Percentiles rank a stretch among this genome's conserved stretches.
Conservation (phyloP, 2,329 filamentous ascomycete genomes). For the Calonectria hongkongensis region DNA sequence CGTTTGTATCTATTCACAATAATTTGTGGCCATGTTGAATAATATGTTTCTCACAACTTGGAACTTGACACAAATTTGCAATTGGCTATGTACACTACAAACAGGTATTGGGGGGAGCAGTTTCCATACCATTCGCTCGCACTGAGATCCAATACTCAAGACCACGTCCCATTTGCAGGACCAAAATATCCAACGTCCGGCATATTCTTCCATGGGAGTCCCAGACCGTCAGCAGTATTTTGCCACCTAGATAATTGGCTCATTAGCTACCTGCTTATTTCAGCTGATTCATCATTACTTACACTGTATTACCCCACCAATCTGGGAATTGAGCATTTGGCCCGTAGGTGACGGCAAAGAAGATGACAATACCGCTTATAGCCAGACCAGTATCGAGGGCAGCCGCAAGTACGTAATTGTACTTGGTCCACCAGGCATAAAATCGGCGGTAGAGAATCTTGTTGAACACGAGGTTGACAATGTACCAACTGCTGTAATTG, state of each 20-base stretch:
- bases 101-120: no score
- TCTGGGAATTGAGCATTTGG: conserved; percentile 35
- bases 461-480: conserved; percentile 33
- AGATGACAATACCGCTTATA: conserved; percentile 32
- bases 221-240: conserved; percentile 32
- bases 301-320: conserved; percentile 41
- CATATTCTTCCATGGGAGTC: conserved; percentile 29
- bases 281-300: neutral
- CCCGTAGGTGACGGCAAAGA: conserved; percentile 36
- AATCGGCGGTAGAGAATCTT: conserved; percentile 26
- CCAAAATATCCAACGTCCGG: conserved; percentile 34
- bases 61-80: no score
- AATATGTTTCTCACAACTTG: no score
- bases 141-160: neutral
- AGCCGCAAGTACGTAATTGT: conserved; percentile 34
- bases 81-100: no score
- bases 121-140: no score
- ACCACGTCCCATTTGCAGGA: conserved; percentile 34
- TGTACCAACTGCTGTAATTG: conserved; percentile 36
- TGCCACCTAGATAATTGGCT: conserved; percentile 25
- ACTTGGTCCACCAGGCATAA: conserved; percentile 39
- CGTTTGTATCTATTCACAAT: no score
- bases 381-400: conserved; percentile 35
- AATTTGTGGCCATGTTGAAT: no score
- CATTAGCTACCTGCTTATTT: neutral